A percentile compares a stretch with the other conserved stretches of the same genome.
These are phyloP conservation scores for Psilocybe cubensis DNA, from an alignment of 768 basidiomycete genomes.

Conservation along the genomic window DNA sequence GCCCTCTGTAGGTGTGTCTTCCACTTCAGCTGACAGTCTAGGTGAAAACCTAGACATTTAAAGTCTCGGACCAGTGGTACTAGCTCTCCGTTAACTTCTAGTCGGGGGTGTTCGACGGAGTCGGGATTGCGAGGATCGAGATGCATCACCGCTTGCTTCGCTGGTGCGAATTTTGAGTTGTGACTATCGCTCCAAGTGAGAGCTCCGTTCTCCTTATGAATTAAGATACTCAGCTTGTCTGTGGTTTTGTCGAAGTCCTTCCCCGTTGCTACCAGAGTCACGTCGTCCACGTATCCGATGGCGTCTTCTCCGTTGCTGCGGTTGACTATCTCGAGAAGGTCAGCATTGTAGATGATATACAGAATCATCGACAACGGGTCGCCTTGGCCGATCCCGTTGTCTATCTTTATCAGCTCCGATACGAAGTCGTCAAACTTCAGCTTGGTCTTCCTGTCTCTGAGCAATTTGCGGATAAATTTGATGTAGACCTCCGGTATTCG, in stretches of 20 bases:
- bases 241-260: conserved; percentile 26
- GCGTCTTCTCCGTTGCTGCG: conserved; percentile 13
- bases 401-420: conserved; percentile 12
- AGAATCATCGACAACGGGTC: conserved; percentile 24
- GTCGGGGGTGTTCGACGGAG: background rate
- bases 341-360: conserved; percentile 31
- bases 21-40: conserved; percentile 13
- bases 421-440: conserved; percentile 22
- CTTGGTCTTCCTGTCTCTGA: conserved; percentile 18
- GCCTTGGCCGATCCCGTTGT: conserved; percentile 27
- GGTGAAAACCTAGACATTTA: conserved; percentile 14
- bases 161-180: conserved; percentile 33
- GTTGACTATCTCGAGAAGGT: no score
- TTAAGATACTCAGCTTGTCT: conserved; percentile 31
- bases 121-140: background rate
- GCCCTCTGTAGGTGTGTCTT: conserved; percentile 3
- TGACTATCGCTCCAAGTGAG: conserved; percentile 28
- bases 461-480: conserved; percentile 12
- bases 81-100: background rate
- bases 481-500: conserved; percentile 28
- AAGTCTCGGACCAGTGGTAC: conserved; percentile 4
- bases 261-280: conserved; percentile 24
- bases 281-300: conserved; percentile 35
- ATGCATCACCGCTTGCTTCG: conserved; percentile 32
- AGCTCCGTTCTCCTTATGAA: conserved; percentile 24